Conservation (phyloP, 345 rosid genomes). For the Rubroshorea leprosula region DNA sequence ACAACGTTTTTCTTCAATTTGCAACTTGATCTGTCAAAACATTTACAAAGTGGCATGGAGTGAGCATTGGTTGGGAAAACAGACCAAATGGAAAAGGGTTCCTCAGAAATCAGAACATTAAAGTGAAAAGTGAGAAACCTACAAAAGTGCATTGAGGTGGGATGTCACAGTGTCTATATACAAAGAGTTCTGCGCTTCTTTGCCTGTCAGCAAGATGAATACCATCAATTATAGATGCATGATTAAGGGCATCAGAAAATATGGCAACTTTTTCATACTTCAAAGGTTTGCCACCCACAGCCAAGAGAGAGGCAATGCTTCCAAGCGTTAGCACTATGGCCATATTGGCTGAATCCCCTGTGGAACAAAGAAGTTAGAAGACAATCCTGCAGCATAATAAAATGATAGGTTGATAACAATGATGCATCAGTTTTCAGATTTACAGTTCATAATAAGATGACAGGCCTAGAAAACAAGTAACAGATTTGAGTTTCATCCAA, state of each 20-base stretch:
- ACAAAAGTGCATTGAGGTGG: conserved; percentile 71
- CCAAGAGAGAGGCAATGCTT: conserved; percentile 65
- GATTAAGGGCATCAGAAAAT: conserved; percentile 89
- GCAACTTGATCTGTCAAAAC: conserved; percentile 63
- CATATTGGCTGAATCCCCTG: conserved; percentile 96
- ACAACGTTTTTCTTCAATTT: conserved; percentile 73
- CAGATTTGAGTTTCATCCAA: too few relatives aligned
- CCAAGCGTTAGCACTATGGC: conserved; percentile 90
- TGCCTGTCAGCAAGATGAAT: conserved; percentile 82
- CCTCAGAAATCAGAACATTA: too few relatives aligned
- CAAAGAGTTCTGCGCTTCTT: conserved; percentile 47
- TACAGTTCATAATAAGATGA: conserved; percentile 17
- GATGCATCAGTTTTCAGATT: too few relatives aligned
- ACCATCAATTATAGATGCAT: conserved; percentile 96
- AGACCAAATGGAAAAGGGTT: not conserved
- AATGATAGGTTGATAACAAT: too few relatives aligned
- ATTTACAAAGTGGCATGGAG: conserved; percentile 13
- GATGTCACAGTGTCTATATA: conserved; percentile 81
- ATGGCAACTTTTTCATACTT: conserved; percentile 65
- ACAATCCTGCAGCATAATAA: conserved; percentile 88
- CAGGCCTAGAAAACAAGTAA: too few relatives aligned
- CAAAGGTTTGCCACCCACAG: conserved; percentile 33
- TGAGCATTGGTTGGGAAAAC: conserved; percentile 3
- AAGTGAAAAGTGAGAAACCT: too few relatives aligned
- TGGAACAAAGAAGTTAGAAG: conserved; percentile 98